Evolutionary conservation across 495 filamentous ascomycete genomes (phyloP).

Genomic region (Ascobolus immersus): DNA sequence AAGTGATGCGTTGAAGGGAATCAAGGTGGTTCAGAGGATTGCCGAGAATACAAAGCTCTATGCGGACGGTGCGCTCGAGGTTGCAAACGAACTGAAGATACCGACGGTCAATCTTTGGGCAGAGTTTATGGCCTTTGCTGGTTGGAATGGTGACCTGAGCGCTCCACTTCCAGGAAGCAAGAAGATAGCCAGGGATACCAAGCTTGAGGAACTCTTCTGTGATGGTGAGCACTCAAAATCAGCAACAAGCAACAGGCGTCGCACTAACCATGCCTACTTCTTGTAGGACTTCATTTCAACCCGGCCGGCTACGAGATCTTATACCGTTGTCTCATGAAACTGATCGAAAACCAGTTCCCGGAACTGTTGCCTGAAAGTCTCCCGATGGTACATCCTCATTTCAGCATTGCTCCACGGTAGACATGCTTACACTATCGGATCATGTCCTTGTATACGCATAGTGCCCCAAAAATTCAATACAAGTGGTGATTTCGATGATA

Average conservation of each 20-base stretch:
- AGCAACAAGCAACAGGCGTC: background rate
- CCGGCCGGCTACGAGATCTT: constrained; percentile 33
- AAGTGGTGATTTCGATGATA: too few relatives aligned
- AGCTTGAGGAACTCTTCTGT: constrained; percentile 26
- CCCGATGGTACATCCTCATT: constrained; percentile 28
- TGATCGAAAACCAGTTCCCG: constrained; percentile 30
- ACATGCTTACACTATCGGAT: too few relatives aligned
- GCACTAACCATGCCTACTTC: background rate
- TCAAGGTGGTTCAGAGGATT: constrained; percentile 28
- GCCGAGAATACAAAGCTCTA: constrained; percentile 41
- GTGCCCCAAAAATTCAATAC: too few relatives aligned
- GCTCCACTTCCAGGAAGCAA: constrained; percentile 28
- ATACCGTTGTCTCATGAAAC: constrained; percentile 28
- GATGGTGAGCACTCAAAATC: constrained; percentile 27
- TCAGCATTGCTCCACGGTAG: constrained; percentile 23
- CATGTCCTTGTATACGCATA: too few relatives aligned
- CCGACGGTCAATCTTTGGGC: constrained; percentile 52
- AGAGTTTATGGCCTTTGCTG: constrained; percentile 43
- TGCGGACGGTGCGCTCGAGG: constrained; percentile 38
- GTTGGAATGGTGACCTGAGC: constrained; percentile 38
- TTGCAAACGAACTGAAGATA: constrained; percentile 35
- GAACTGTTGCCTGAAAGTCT: constrained; percentile 30
- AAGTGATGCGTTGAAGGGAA: constrained; percentile 26
- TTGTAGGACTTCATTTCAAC: constrained; percentile 37
- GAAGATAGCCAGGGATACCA: constrained; percentile 22